Evolutionary conservation across 352 stramenopile genomes (phyloP).

Genomic region (Phytophthora melonis): DNA sequence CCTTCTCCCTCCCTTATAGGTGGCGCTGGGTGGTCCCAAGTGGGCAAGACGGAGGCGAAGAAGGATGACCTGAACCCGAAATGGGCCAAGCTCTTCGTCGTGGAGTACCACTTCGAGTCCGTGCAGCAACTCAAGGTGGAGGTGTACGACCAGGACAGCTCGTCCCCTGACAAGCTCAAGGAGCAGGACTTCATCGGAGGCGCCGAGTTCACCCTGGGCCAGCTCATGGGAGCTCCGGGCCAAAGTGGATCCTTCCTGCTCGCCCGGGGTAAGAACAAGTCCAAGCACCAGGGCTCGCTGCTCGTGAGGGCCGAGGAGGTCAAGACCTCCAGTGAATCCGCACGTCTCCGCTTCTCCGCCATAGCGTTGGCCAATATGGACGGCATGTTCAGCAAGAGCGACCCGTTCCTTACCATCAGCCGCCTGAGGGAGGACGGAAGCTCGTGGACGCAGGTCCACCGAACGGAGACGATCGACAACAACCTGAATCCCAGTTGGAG

Average conservation of each 20-base stretch:
- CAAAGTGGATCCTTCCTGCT: conserved; percentile 71
- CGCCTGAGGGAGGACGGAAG: conserved; percentile 61
- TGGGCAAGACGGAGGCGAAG: conserved; percentile 84
- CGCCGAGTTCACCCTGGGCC: conserved; percentile 77
- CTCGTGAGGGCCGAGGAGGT: conserved; percentile 69
- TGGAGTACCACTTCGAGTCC: conserved; percentile 89
- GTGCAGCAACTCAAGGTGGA: conserved; percentile 88
- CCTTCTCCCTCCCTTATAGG: conserved; percentile 29
- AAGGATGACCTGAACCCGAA: conserved; percentile 79
- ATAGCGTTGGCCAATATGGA: conserved; percentile 69
- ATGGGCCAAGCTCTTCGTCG: conserved; percentile 83
- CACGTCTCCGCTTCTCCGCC: conserved; percentile 57
- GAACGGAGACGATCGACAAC: conserved; percentile 76
- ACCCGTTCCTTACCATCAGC: conserved; percentile 69
- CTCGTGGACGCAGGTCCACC: conserved; percentile 67
- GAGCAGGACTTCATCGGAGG: conserved; percentile 83
- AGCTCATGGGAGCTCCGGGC: conserved; percentile 80
- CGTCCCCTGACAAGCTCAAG: conserved; percentile 58
- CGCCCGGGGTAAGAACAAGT: conserved; percentile 49
- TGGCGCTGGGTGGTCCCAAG: conserved; percentile 65
- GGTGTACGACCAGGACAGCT: conserved; percentile 89
- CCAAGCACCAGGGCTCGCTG: conserved; percentile 59
- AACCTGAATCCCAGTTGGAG: conserved; percentile 80
- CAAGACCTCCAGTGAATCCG: conserved; percentile 59
- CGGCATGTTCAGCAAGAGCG: conserved; percentile 72